Conservation (phyloP, 495 filamentous ascomycete species). For the Podospora fimiseda region DNA sequence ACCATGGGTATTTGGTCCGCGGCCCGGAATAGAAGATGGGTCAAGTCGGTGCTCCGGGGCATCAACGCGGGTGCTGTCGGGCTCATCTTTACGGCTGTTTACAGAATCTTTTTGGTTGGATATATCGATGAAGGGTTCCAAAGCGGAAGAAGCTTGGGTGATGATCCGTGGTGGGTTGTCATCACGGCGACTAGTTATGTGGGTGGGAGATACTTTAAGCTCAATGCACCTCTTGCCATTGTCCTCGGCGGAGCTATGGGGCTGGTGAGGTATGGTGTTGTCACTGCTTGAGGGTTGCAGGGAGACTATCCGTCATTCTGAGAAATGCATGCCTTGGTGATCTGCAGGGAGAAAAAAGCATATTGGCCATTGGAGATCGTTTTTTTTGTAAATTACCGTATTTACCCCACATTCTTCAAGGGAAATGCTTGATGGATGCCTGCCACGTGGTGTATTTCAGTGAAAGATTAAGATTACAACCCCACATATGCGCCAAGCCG, state of each 20-base stretch:
- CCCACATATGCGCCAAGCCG: background rate
- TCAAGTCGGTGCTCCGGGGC: conserved; percentile 56
- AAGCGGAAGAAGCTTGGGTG: conserved; percentile 51
- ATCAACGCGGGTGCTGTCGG: conserved; percentile 74
- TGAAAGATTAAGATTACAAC: too few relatives aligned
- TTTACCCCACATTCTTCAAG: background rate
- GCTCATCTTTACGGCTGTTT: conserved; percentile 80
- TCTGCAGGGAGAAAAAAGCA: background rate
- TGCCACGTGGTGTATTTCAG: too few relatives aligned
- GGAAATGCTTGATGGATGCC: too few relatives aligned
- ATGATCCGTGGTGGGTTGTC: conserved; percentile 73
- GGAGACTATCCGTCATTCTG: too few relatives aligned
- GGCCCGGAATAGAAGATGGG: conserved; percentile 46
- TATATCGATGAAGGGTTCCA: conserved; percentile 52
- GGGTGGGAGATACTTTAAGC: conserved; percentile 54
- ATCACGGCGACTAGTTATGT: conserved; percentile 58
- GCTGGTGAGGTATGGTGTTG: conserved; percentile 57
- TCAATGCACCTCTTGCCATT: conserved; percentile 58
- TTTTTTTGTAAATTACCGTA: too few relatives aligned
- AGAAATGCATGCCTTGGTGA: too few relatives aligned
- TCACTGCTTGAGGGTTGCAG: conserved; percentile 20
- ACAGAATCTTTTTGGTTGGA: conserved; percentile 73
- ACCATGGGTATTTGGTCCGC: conserved; percentile 65
- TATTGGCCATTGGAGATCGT: too few relatives aligned
- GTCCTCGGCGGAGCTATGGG: conserved; percentile 59